Percentiles rank a stretch among this genome's conserved stretches.
phyloP scores from a whole-genome alignment of 2,329 filamentous ascomycete species.

The Xylariomycetidae sp. region DNA sequence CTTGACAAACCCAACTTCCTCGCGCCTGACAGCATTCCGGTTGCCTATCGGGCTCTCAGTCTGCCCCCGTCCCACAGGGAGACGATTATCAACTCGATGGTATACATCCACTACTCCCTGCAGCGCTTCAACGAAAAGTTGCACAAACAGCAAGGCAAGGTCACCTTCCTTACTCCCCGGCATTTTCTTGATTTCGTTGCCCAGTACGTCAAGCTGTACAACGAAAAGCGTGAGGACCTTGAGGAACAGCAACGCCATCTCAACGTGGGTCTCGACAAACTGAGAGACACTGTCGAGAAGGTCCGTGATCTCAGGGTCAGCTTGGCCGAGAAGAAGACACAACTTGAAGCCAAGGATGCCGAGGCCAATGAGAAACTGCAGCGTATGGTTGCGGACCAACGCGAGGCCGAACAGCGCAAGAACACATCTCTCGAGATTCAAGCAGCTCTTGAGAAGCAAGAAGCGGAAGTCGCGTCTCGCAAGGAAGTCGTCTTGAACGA shows the following conservation, averaged over 20 bases:
- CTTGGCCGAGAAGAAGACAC: constrained; percentile 87
- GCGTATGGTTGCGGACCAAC: constrained; percentile 93
- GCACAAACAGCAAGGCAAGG: constrained; percentile 83
- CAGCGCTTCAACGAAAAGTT: constrained; percentile 84
- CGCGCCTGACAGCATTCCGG: constrained; percentile 84
- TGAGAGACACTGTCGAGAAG: constrained; percentile 94
- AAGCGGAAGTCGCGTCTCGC: constrained; percentile 76
- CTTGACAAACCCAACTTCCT: constrained; percentile 81
- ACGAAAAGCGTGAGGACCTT: constrained; percentile 95
- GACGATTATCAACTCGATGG: constrained; percentile 95
- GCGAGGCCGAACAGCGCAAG: constrained; percentile 88
- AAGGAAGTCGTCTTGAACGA: constrained; percentile 81
- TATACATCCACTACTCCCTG: constrained; percentile 94
- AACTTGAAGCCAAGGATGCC: constrained; percentile 86
- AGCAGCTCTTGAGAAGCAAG: constrained; percentile 78
- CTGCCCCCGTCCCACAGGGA: constrained; percentile 88
- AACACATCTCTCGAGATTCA: constrained; percentile 85
- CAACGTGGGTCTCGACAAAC: constrained; percentile 95
- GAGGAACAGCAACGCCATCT: constrained; percentile 98
- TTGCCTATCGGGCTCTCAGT: constrained; percentile 79
- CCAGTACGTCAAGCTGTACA: constrained; percentile 95
- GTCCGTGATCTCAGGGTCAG: constrained; percentile 87
- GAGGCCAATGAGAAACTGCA: constrained; percentile 97
- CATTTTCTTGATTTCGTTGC: constrained; percentile 98
- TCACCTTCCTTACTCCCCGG: constrained; percentile 88